Conservation (phyloP, 2,329 filamentous ascomycete species). For the Fusarium drepaniforme region DNA sequence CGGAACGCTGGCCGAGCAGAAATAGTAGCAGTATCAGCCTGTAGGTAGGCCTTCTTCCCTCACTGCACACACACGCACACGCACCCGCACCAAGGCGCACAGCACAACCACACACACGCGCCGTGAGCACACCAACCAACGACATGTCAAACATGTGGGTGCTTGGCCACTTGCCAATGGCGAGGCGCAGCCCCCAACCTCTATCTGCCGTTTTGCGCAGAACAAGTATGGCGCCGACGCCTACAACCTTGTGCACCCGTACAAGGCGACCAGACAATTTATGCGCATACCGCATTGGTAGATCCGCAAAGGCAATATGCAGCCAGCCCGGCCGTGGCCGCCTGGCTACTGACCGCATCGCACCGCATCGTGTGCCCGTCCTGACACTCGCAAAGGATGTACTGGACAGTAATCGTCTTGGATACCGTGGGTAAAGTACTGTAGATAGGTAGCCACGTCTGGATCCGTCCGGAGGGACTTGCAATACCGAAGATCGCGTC, state of each 20-base stretch:
- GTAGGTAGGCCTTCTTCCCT: neutral
- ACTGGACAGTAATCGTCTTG: neutral
- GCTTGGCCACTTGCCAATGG: conserved; percentile 35
- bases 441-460: neutral
- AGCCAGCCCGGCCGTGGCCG: conserved; percentile 6
- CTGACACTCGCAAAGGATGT: neutral
- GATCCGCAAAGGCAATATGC: conserved; percentile 5
- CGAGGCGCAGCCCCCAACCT: conserved; percentile 35
- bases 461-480: neutral
- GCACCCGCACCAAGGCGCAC: neutral
- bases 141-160: conserved; percentile 39
- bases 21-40: conserved; percentile 8
- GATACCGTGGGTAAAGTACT: neutral
- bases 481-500: conserved; percentile 4
- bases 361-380: conserved; percentile 3
- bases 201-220: conserved; percentile 25
- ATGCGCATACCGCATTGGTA: conserved; percentile 2
- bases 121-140: conserved; percentile 31
- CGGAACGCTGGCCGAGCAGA: conserved; percentile 22
- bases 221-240: conserved; percentile 35
- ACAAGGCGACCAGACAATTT: conserved; percentile 23
- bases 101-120: conserved; percentile 26
- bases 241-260: conserved; percentile 19
- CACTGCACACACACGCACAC: neutral
- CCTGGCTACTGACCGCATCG: neutral